Evolutionary conservation across 805 yeast species (phyloP), one percentile per base, ranked within the genome.

Genomic region (Candida sphagnicola): DNA sequence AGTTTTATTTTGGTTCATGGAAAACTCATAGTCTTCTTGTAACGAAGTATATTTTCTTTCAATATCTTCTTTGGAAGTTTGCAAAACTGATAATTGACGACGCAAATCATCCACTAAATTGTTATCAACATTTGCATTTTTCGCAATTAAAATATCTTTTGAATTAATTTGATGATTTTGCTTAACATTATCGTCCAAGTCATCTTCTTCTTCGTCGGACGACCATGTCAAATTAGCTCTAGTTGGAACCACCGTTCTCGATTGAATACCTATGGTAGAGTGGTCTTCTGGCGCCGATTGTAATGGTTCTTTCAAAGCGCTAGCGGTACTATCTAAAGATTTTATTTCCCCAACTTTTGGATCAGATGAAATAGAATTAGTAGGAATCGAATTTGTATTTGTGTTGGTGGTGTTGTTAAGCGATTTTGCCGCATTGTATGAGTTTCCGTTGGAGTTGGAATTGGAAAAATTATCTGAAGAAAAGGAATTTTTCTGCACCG

Each of bases 201-300:
- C 25, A 1, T 69, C 76, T 2, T 77, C 86, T 34, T 82, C 93
- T 44, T 84, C 95, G 47, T 84, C 95, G 38, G 89, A 83, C 12
- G 91, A 83, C 89, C 96, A 93, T 3, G 90, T 81, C 56, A 91
- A 70, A 31, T 82, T 78, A 0, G 96, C 86, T 57, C 85, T 87
- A 18, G 83, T 75, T 0, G 97, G 96, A n/a, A 85, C 78, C 3
- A 91, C 82, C 3, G 82, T 78, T 4, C 85, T 75, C 10, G 84
- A 59, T 45, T 79, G 86, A 12, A 78, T 57, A 1, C 81, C 74
- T 18, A 67, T 60, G 18, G 62, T 29, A 21, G 19, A 28, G 12
- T 28, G 34, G 16, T 33, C 35, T 12, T 33, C 35, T 6, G 15
- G 29, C 6, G 29, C n/a, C n/a, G n/a, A n/a, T n/a, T n/a, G n/a